phyloP scores from a whole-genome alignment of 1,139 yeast species.

The Suhomyces atakaporum region DNA sequence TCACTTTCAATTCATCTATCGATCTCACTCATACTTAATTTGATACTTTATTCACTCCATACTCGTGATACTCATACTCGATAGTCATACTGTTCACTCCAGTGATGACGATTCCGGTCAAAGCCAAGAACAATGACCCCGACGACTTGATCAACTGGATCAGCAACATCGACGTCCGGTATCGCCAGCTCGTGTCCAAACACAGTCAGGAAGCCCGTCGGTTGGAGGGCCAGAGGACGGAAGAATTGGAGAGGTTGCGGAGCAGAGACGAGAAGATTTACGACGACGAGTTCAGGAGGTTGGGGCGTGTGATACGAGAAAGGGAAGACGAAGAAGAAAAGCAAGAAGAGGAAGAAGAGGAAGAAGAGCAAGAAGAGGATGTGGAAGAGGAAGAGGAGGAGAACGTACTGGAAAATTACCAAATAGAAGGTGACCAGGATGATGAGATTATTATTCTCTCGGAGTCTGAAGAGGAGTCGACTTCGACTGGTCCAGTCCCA shows the following conservation, averaged over 20 bases:
- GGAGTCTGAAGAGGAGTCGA: constrained; percentile 2
- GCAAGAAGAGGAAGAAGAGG: constrained; percentile 2
- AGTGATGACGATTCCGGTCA: too few relatives aligned
- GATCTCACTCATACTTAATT: too few relatives aligned
- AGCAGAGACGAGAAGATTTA: constrained; percentile 31
- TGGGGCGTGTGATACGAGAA: constrained; percentile 29
- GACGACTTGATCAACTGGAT: constrained; percentile 57
- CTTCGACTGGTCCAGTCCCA: constrained; percentile 1
- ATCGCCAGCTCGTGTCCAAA: constrained; percentile 37
- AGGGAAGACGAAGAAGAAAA: constrained; percentile 4
- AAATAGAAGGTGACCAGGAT: constrained; percentile 3
- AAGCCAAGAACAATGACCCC: constrained; percentile 9
- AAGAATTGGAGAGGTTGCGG: constrained; percentile 26
- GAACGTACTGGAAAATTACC: too few relatives aligned
- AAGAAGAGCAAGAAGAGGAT: constrained; percentile 3
- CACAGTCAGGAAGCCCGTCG: constrained; percentile 39
- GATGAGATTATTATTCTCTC: constrained; percentile 5
- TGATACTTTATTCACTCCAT: too few relatives aligned
- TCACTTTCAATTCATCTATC: too few relatives aligned
- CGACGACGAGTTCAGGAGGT: constrained; percentile 44
- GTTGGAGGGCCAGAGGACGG: constrained; percentile 27
- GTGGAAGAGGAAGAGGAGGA: constrained; percentile 1
- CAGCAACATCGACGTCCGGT: constrained; percentile 45
- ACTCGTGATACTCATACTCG: not conserved
- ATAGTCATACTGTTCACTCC: too few relatives aligned